A percentile compares a stretch with the other conserved stretches of the same genome.
Conservation (phyloP, 352 stramenopile species). For the Globisporangium perplexum region DNA sequence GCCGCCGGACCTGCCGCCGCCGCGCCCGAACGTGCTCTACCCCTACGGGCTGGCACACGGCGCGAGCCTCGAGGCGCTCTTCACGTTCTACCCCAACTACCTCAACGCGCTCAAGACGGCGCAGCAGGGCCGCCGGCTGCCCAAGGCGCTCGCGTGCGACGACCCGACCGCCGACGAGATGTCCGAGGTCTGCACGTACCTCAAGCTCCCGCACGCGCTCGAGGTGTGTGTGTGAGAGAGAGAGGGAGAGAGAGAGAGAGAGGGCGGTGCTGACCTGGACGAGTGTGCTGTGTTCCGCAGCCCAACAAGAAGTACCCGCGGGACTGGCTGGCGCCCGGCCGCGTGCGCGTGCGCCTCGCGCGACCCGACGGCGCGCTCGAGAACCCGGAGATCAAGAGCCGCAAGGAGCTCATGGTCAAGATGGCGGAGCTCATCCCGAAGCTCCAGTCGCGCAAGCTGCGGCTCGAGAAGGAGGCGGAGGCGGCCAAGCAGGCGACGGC, state of each 20-base stretch:
- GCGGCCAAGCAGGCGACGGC: conserved; percentile 41
- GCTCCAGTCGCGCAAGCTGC: conserved; percentile 72
- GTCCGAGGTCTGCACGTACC: conserved; percentile 78
- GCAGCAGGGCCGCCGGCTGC: conserved; percentile 67
- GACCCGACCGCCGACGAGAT: conserved; percentile 73
- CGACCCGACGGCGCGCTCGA: conserved; percentile 53
- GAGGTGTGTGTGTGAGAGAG: no score
- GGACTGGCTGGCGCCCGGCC: conserved; percentile 67
- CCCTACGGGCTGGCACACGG: conserved; percentile 55
- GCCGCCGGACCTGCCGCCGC: conserved; percentile 21
- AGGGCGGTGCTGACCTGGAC: no score
- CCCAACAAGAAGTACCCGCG: conserved; percentile 78
- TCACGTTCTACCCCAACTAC: conserved; percentile 86
- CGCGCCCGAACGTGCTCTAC: conserved; percentile 65
- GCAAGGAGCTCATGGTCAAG: conserved; percentile 61
- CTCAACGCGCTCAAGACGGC: conserved; percentile 83
- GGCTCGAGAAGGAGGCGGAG: conserved; percentile 64
- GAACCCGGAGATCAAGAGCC: conserved; percentile 61
- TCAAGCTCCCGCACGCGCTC: conserved; percentile 75
- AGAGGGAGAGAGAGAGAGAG: no score
- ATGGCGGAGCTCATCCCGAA: conserved; percentile 86
- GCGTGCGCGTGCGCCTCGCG: conserved; percentile 65
- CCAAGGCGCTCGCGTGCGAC: conserved; percentile 60
- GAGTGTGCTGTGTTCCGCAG: no score
- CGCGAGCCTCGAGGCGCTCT: conserved; percentile 45